Evolutionary conservation across 331 rosid species (phyloP), one percentile per base, ranked within the genome.

Genomic region (Telfairia occidentalis): DNA sequence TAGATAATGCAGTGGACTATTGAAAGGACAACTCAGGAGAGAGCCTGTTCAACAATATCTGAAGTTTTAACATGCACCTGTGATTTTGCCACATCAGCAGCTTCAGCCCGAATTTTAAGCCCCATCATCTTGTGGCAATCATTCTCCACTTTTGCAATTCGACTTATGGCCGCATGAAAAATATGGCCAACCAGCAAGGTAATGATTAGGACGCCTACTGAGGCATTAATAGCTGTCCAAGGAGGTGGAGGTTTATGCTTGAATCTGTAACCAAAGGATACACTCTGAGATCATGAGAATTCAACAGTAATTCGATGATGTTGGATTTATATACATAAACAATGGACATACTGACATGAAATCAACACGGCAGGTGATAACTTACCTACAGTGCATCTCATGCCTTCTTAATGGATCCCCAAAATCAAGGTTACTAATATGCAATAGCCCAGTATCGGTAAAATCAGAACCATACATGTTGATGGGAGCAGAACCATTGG

Each of bases 321-420:
- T 21, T 49, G 23, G 54, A 77, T 71, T 58, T 7, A 9, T 37
- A 71, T 4, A 34, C 29, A 12, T 55, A 53, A 73, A n/a, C n/a
- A n/a, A 35, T 23, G 13, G 13, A 19, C 35, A 73, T 48, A 52
- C 61, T 2, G 48, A 35, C 34, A 72, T 50, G 19, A 28, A 53
- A 35, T 34, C 43, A 53, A 7, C 26, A 45, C 40, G 7, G 58
- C 24, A 34, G 64, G 75, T 37, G 37, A 80, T 38, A 77, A 78
- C 88, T 78, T 74, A 95, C 99, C 99, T 86, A 90, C 99, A 95
- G 66, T 95, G 99, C 99, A 95, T 92, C 86, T 95, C 97, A 75
- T 95, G 97, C 86, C 88, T 95, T 71, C 97, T 91, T 43, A 79
- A 90, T 2, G 99, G 99, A 86, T 95, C 99, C 79, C 99, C 96